Base-by-base conservation (phyloP, 352 stramenopile species). In the Globisporangium echinulatum region DNA sequence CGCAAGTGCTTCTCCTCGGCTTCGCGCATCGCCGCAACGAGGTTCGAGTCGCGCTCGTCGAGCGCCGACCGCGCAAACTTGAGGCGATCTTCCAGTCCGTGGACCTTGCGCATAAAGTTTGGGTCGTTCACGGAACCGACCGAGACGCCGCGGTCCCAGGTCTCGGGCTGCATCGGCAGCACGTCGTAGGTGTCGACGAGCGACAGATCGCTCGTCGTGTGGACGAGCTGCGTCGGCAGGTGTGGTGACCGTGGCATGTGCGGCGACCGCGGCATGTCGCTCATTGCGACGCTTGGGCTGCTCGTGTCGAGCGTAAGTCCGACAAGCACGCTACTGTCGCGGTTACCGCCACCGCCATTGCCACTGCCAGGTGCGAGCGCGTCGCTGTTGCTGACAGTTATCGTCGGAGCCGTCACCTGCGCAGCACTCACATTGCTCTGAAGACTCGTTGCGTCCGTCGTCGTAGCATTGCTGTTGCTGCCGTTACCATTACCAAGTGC, bases 1-100 rank as follows among this genome's bases (percentile, higher is more conserved):
- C 80, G 80, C 60, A 92, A 71, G 50, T 94, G 85, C 47, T 92
- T 90, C 49, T 92, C 82, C 56, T 92, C 79, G 66, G 90, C 82
- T 47, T 69, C 88, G 49, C 81, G 78, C 47, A 92, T 90, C 17
- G 75, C 81, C 13, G 77, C 79, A 36, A 90, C 83, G 15, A 91
- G 62, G 33, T 71, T 90, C 10, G 77, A 84, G 59, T 90, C 80
- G n/a, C 68, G 68, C 53, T 91, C 82, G 46, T 90, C 74, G 54
- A 84, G 88, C 15, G 75, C 70, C 38, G 71, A 76, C 13, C 76
- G 67, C 1, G 75, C 73, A 13, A 87, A 70, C 54, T 84, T 90
- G 55, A 88, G 61, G 17, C 72, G 70, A 40, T 90, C 80, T 65
- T 90, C 80, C 47, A 87, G 71, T 25, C 76, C 67, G n/a, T 83